Conservation (phyloP, 2,329 filamentous ascomycete genomes). For the Huntiella moniliformis region DNA sequence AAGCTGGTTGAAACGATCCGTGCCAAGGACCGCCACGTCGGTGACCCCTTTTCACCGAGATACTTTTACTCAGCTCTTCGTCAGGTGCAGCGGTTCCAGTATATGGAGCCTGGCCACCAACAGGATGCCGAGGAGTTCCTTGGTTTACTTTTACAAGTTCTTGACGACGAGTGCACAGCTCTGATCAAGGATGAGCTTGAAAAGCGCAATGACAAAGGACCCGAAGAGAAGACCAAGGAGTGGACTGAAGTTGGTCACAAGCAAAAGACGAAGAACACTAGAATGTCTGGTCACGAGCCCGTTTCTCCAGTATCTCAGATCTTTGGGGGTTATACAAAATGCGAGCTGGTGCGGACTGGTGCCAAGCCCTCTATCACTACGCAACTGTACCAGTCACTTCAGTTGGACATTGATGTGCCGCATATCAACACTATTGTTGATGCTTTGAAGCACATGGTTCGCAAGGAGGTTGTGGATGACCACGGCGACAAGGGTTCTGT, state of each 20-base stretch:
- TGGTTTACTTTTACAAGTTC: slow-evolving; percentile 74
- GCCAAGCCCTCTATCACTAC: slow-evolving; percentile 80
- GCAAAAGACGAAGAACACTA: slow-evolving; percentile 70
- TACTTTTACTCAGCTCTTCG: slow-evolving; percentile 91
- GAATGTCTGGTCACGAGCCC: slow-evolving; percentile 57
- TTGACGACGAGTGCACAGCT: slow-evolving; percentile 78
- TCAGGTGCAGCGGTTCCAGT: slow-evolving; percentile 68
- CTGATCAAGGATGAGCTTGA: slow-evolving; percentile 22
- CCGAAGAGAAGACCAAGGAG: slow-evolving; percentile 21
- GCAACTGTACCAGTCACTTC: slow-evolving; percentile 84
- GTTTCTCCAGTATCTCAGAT: slow-evolving; percentile 84
- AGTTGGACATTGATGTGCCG: slow-evolving; percentile 79
- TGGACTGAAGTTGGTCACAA: slow-evolving; percentile 92
- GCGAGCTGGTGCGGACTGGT: slow-evolving; percentile 71
- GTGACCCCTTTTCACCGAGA: slow-evolving; percentile 79
- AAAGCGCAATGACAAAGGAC: slow-evolving; percentile 20
- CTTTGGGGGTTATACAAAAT: slow-evolving; percentile 79
- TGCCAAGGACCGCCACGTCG: slow-evolving; percentile 67
- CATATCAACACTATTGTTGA: slow-evolving; percentile 83
- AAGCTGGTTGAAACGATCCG: slow-evolving; percentile 58
- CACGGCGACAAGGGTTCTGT: slow-evolving; percentile 52
- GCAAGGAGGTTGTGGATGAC: slow-evolving; percentile 66
- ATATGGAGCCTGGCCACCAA: slow-evolving; percentile 63
- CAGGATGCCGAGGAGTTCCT: slow-evolving; percentile 97
- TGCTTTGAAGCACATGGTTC: slow-evolving; percentile 68